phyloP scores from a whole-genome alignment of 2,329 filamentous ascomycete genomes.

The Chaetomium strumarium region DNA sequence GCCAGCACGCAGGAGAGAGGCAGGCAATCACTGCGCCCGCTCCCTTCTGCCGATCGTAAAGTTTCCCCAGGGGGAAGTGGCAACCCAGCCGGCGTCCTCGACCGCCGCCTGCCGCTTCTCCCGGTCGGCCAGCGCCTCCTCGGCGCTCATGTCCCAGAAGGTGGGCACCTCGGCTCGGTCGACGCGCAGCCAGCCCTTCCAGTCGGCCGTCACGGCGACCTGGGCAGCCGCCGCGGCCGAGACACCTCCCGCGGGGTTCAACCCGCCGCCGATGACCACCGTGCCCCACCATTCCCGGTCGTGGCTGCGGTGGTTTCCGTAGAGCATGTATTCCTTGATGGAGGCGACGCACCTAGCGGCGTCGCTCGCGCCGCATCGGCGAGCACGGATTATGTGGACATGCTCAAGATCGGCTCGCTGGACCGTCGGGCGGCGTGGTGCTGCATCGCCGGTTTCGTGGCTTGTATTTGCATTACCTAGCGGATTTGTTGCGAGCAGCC shows the following conservation, averaged over 20 bases:
- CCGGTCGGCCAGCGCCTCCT: constrained; percentile 41
- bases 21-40: neutral
- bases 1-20: too few relatives aligned
- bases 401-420: constrained; percentile 39
- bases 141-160: constrained; percentile 31
- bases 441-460: neutral
- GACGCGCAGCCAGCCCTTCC: constrained; percentile 49
- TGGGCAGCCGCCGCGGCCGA: constrained; percentile 13
- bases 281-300: constrained; percentile 54
- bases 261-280: constrained; percentile 43
- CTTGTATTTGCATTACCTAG: neutral
- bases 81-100: constrained; percentile 41
- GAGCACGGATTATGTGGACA: constrained; percentile 38
- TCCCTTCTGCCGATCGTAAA: constrained; percentile 36
- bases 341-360: constrained; percentile 33
- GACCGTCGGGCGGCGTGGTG: constrained; percentile 7
- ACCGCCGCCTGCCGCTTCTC: constrained; percentile 35
- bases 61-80: constrained; percentile 43
- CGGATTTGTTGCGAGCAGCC: constrained; percentile 33
- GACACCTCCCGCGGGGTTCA: constrained; percentile 24
- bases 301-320: constrained; percentile 40
- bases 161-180: constrained; percentile 36
- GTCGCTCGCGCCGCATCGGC: constrained; percentile 17
- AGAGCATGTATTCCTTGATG: constrained; percentile 46
- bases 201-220: constrained; percentile 33